phyloP scores from a whole-genome alignment of 148 eudicot genomes.

The Arbutus unedo region DNA sequence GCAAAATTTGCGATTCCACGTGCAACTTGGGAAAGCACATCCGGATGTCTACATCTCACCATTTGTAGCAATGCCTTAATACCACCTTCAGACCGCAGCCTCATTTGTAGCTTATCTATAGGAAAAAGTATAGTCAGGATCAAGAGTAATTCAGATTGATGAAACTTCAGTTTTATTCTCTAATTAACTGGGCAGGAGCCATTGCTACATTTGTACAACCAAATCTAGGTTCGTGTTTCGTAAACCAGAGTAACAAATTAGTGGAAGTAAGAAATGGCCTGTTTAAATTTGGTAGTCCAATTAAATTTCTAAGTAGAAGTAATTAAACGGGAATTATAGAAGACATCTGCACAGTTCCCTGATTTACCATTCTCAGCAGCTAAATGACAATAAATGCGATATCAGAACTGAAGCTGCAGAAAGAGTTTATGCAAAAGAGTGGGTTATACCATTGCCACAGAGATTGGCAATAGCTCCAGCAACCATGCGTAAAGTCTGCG shows the following conservation, averaged over 20 bases:
- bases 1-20: slow-evolving; percentile 98
- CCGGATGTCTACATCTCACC: slow-evolving; percentile 96
- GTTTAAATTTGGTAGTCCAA: not conserved
- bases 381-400: not conserved
- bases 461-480: slow-evolving; percentile 99
- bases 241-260: not conserved
- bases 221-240: not conserved
- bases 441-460: slow-evolving; percentile 84
- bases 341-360: not conserved
- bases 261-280: not conserved
- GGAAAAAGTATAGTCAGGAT: slow-evolving; percentile 6
- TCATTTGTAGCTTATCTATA: slow-evolving; percentile 81
- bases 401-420: not conserved
- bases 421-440: not conserved
- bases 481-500: slow-evolving; percentile 98
- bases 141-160: not conserved
- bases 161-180: not conserved
- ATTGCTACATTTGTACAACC: not conserved
- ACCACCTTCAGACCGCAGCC: slow-evolving; percentile 94
- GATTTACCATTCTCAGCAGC: slow-evolving; percentile 6
- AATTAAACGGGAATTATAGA: not conserved
- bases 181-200: not conserved
- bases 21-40: slow-evolving; percentile 97
- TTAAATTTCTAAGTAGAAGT: not conserved
- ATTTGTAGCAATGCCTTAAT: slow-evolving; percentile 89